phyloP scores from a whole-genome alignment of 805 yeast genomes.

The Maudiozyma saulgeensis region DNA sequence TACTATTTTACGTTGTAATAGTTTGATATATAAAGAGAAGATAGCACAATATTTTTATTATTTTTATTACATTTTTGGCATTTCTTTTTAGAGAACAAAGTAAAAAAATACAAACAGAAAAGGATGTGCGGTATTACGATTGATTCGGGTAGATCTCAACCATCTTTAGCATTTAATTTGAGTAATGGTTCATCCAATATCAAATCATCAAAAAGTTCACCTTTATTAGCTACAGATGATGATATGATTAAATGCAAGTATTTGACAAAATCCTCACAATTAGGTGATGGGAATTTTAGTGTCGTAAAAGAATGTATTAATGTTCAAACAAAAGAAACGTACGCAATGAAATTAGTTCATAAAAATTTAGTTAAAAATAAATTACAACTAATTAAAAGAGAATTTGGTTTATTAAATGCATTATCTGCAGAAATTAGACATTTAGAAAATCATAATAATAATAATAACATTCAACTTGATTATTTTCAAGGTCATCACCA shows the following conservation, averaged over 20 bases:
- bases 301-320: conserved; percentile 43
- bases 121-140: background rate
- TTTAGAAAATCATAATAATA: conserved; percentile 24
- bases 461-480: background rate
- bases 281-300: conserved; percentile 43
- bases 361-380: conserved; percentile 24
- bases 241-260: conserved; percentile 23
- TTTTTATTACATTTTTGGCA: too few species aligned
- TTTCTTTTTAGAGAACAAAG: background rate
- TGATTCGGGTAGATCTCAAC: background rate
- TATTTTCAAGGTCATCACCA: conserved; percentile 34
- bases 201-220: conserved; percentile 5
- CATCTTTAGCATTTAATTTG: background rate
- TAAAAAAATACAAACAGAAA: background rate
- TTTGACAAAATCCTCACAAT: conserved; percentile 17
- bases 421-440: conserved; percentile 18
- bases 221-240: conserved; percentile 5
- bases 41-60: too few species aligned
- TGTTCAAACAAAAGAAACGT: conserved; percentile 32
- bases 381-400: conserved; percentile 43
- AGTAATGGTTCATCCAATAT: background rate
- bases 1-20: too few species aligned
- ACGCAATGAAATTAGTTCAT: conserved; percentile 38
- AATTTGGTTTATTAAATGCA: conserved; percentile 41
- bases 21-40: too few species aligned